Evolutionary conservation across 768 basidiomycete genomes (phyloP), one percentile per base, ranked within the genome.

Genomic region (Macrolepiota albuminosa): DNA sequence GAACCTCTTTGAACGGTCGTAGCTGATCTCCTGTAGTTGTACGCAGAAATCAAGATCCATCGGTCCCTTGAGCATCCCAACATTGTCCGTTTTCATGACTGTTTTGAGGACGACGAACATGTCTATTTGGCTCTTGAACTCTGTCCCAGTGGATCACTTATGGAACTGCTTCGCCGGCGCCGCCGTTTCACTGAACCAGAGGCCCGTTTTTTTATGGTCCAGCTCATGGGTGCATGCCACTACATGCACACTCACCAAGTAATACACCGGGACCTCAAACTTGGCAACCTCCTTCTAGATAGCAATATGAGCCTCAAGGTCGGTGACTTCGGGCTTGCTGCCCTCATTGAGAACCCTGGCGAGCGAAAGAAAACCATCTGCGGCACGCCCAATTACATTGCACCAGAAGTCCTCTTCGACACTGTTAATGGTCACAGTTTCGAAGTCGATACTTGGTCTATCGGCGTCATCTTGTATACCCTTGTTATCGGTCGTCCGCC

Each of bases 351-450:
- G 76, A 95, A 86, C 69, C 92, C 91, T 11, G 96, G 96, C 0
- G 96, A 98, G 73, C 78, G 96, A 69, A 97, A 98, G 82, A 98
- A 98, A 85, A 99, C 96, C 0, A 97, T 98, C 50, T 98, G 97
- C 65, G 96, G 96, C 1, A 99, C 96, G 0, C 97, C 96, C 2
- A 98, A 99, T 70, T 98, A 99, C 70, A 98, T 99, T 63, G 96
- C 97, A 0, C 97, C 97, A 0, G 96, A 98, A 70, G 95, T 98
- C 26, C 77, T 99, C 64, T 97, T 96, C 71, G 95, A 98, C 71
- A 93, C 90, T 29, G 92, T 87, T 18, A 95, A 94, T 63, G 95
- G 96, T 1, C 96, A 99, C 73, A 95, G 92, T 70, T 99, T 97
- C 65, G 97, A 99, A 75, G 96, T 98, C 33, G 96, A 99, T 70